phyloP scores from a whole-genome alignment of 495 filamentous ascomycete genomes.

The Thermochaetoides thermophila region DNA sequence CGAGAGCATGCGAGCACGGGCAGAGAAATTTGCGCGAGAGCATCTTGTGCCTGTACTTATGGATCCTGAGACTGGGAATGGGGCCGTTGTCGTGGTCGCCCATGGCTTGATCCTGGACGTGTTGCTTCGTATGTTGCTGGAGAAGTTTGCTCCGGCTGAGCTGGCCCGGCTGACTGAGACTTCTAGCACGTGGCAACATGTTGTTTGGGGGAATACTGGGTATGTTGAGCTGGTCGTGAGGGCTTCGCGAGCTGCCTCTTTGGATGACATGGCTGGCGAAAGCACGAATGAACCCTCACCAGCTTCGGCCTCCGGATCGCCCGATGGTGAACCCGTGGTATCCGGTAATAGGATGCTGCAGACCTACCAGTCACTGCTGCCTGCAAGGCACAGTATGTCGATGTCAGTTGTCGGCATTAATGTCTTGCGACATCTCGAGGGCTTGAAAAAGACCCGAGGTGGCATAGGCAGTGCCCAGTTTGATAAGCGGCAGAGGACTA shows the following conservation, averaged over 20 bases:
- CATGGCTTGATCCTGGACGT: constrained; percentile 66
- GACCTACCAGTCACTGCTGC: no score
- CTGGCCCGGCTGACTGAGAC: constrained; percentile 3
- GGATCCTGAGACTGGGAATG: constrained; percentile 7
- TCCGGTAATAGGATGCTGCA: no score
- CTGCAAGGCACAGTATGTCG: no score
- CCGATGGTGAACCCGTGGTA: no score
- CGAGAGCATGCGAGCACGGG: constrained; percentile 47
- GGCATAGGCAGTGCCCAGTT: constrained; percentile 62
- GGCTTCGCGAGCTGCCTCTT: background rate
- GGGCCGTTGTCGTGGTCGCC: constrained; percentile 49
- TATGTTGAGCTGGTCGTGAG: constrained; percentile 15
- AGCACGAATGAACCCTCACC: constrained; percentile 3
- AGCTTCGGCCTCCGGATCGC: no score
- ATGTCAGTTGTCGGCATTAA: constrained; percentile 40
- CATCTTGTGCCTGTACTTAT: constrained; percentile 44
- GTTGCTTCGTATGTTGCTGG: constrained; percentile 48
- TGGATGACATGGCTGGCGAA: constrained; percentile 4
- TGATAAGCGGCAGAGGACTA: constrained; percentile 54
- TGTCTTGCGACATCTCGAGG: constrained; percentile 49
- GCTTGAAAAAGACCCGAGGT: constrained; percentile 59
- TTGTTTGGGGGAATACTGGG: constrained; percentile 31
- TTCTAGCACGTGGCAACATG: constrained; percentile 8
- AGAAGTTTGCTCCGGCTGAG: constrained; percentile 12
- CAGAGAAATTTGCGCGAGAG: constrained; percentile 45